These are phyloP conservation scores for Sphagnurus paluster DNA, from an alignment of 1,284 basidiomycete genomes.

Conservation along the genomic window DNA sequence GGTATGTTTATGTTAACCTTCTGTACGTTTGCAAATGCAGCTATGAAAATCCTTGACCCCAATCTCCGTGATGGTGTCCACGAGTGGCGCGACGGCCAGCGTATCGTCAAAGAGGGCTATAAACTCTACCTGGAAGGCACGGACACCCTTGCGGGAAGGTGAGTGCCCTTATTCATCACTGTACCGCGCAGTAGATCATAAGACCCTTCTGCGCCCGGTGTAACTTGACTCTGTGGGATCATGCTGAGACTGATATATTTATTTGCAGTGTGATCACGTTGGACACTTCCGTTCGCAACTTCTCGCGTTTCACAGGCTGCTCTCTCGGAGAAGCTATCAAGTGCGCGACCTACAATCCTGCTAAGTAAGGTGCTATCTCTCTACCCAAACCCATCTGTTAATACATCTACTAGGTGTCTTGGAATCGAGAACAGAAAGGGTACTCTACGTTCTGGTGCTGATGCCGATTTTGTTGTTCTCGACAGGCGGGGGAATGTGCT, in stretches of 20 bases:
- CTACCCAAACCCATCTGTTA: not conserved
- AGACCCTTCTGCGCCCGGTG: not conserved
- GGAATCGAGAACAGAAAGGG: constrained; percentile 81
- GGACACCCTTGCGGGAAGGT: constrained; percentile 85
- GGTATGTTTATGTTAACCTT: not conserved
- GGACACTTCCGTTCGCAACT: constrained; percentile 84
- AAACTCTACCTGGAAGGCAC: constrained; percentile 84
- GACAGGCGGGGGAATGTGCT: constrained; percentile 68
- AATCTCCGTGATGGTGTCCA: constrained; percentile 81
- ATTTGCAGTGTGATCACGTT: constrained; percentile 69
- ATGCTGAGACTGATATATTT: constrained; percentile 13
- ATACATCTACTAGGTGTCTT: constrained; percentile 52
- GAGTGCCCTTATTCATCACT: constrained; percentile 14
- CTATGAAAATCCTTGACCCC: constrained; percentile 87
- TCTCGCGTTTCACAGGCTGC: constrained; percentile 79
- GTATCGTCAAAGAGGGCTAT: constrained; percentile 79
- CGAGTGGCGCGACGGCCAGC: constrained; percentile 81
- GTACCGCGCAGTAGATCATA: no score
- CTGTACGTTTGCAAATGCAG: constrained; percentile 33
- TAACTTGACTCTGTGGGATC: not conserved
- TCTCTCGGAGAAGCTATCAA: constrained; percentile 81
- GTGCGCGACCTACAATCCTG: constrained; percentile 84
- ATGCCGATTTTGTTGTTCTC: constrained; percentile 82
- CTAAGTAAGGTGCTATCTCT: constrained; percentile 49
- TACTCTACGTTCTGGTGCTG: constrained; percentile 73